These are phyloP conservation scores for Ustulina deusta DNA, from an alignment of 2,329 filamentous ascomycete species.

Conservation along the genomic window DNA sequence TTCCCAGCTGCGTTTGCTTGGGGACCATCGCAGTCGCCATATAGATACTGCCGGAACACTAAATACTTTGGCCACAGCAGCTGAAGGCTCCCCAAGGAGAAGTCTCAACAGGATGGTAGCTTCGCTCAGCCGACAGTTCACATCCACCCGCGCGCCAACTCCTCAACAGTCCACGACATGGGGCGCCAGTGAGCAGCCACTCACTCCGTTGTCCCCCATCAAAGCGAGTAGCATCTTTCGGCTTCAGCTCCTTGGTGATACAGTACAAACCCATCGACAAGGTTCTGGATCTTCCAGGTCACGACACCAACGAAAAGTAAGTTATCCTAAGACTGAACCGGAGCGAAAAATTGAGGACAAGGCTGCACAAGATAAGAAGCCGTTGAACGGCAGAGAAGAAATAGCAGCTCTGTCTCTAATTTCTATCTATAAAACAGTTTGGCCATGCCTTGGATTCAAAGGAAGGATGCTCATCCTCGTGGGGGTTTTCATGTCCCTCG, in stretches of 20 bases:
- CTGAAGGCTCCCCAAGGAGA: conserved; percentile 17
- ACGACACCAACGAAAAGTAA: conserved; percentile 5
- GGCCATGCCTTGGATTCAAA: conserved; percentile 69
- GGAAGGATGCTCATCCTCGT: conserved; percentile 67
- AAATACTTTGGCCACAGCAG: conserved; percentile 17
- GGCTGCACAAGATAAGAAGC: neutral
- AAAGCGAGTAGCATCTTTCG: conserved; percentile 40
- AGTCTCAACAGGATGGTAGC: conserved; percentile 33
- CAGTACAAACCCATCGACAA: conserved; percentile 36
- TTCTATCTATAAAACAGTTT: conserved; percentile 75
- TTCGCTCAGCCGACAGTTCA: conserved; percentile 36
- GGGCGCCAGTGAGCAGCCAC: conserved; percentile 10
- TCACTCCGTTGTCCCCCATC: conserved; percentile 33
- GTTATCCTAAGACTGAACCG: neutral
- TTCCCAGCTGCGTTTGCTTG: conserved; percentile 34
- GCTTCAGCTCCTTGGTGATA: conserved; percentile 42
- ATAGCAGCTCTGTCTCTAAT: conserved; percentile 54
- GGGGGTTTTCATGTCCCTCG: conserved; percentile 70
- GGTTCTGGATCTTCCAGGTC: conserved; percentile 19
- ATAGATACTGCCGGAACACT: conserved; percentile 31
- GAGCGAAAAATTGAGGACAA: neutral
- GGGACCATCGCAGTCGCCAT: conserved; percentile 29
- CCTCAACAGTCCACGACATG: conserved; percentile 9
- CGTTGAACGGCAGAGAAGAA: conserved; percentile 12
- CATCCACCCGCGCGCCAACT: conserved; percentile 1